These are phyloP conservation scores for Penicillium sclerotiorum DNA, from an alignment of 2,329 filamentous ascomycete species.

Conservation along the genomic window DNA sequence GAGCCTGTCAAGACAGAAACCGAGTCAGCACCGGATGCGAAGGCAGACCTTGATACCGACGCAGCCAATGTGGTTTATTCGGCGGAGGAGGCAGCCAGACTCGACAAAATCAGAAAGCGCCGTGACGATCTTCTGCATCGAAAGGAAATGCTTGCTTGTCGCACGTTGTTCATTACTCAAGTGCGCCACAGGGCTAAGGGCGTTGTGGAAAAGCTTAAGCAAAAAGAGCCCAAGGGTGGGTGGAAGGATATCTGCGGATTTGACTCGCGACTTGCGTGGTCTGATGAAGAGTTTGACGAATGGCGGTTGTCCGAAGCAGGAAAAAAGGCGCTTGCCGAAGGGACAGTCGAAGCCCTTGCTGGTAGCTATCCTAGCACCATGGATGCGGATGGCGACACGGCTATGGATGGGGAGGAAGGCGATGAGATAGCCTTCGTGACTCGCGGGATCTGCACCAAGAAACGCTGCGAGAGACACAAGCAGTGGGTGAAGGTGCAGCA, in stretches of 20 bases:
- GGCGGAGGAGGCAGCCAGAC: slow-evolving; percentile 39
- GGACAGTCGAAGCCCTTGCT: slow-evolving; percentile 36
- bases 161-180: slow-evolving; percentile 46
- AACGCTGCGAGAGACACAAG: slow-evolving; percentile 51
- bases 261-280: slow-evolving; percentile 50
- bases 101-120: slow-evolving; percentile 40
- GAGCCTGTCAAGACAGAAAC: no score
- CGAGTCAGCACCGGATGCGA: slow-evolving; percentile 21
- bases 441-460: slow-evolving; percentile 50
- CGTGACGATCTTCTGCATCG: slow-evolving; percentile 39
- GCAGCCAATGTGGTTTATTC: slow-evolving; percentile 38
- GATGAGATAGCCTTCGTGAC: slow-evolving; percentile 36
- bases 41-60: slow-evolving; percentile 34
- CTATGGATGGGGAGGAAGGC: slow-evolving; percentile 36
- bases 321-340: slow-evolving; percentile 43
- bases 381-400: slow-evolving; percentile 38
- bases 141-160: slow-evolving; percentile 44
- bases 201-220: slow-evolving; percentile 48
- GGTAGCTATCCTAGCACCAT: slow-evolving; percentile 25
- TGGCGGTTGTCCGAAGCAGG: slow-evolving; percentile 47
- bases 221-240: slow-evolving; percentile 47
- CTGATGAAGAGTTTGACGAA: slow-evolving; percentile 51
- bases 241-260: slow-evolving; percentile 55
- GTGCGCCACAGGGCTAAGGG: slow-evolving; percentile 45
- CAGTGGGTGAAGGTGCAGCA: slow-evolving; percentile 52